These are phyloP conservation scores for Ramicandelaber brevisporus DNA, from an alignment of 192 early-diverging fungal species.

Conservation along the genomic window DNA sequence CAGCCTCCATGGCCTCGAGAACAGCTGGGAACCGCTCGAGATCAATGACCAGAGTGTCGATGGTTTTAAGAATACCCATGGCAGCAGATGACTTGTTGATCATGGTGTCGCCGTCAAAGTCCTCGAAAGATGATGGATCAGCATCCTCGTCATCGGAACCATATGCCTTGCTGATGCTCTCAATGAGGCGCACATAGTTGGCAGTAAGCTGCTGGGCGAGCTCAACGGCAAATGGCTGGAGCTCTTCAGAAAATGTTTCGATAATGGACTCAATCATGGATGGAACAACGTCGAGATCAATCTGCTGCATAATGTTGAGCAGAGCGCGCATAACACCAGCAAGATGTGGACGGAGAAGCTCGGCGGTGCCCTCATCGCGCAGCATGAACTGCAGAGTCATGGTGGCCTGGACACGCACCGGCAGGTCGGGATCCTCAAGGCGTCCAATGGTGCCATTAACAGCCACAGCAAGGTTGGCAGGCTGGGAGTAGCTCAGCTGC, in stretches of 20 bases:
- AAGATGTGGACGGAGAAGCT: conserved; percentile 54
- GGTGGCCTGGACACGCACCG: conserved; percentile 70
- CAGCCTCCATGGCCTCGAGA: conserved; percentile 50
- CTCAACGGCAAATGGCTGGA: conserved; percentile 80
- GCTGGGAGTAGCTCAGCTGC: conserved; percentile 28
- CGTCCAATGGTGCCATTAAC: conserved; percentile 13
- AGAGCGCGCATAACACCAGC: conserved; percentile 71
- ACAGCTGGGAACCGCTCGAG: conserved; percentile 64
- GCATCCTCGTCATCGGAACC: conserved; percentile 34
- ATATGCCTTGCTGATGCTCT: no score
- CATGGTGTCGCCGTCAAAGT: conserved; percentile 29
- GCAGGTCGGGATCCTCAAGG: conserved; percentile 55
- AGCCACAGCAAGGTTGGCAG: conserved; percentile 18
- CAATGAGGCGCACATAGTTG: conserved; percentile 66
- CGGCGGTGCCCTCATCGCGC: conserved; percentile 36
- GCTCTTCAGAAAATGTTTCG: conserved; percentile 64
- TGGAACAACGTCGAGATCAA: conserved; percentile 77
- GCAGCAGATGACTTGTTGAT: conserved; percentile 76
- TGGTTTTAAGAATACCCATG: conserved; percentile 69
- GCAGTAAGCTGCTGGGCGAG: conserved; percentile 65
- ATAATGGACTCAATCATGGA: conserved; percentile 78
- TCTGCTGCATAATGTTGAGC: conserved; percentile 67
- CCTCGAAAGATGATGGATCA: conserved; percentile 10
- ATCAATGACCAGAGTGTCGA: conserved; percentile 63
- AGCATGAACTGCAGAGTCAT: conserved; percentile 60